phyloP scores from a whole-genome alignment of 2,329 filamentous ascomycete species.

The Aspergillus aculeatus region DNA sequence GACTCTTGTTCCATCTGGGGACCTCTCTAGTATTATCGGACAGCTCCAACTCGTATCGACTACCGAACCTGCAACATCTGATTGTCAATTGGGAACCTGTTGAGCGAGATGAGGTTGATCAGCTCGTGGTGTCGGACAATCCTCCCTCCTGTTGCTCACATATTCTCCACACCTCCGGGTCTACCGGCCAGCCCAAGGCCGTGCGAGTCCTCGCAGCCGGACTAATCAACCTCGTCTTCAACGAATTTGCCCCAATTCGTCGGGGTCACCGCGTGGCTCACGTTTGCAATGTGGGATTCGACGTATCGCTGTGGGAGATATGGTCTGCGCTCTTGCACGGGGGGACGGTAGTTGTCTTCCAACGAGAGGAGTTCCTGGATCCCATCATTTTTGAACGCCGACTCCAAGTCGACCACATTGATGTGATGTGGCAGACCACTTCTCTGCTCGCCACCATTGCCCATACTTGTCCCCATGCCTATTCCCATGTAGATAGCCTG shows the following conservation, averaged over 20 bases:
- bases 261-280: constrained; percentile 5
- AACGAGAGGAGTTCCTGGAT: constrained; percentile 6
- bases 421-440: constrained; percentile 11
- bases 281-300: constrained; percentile 10
- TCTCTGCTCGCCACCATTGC: constrained; percentile 7
- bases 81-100: not conserved
- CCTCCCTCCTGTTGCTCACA: constrained; percentile 5
- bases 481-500: constrained; percentile 5
- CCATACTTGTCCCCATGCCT: constrained; percentile 4
- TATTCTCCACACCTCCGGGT: constrained; percentile 24
- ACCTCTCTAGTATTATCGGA: constrained; percentile 13
- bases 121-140: not conserved
- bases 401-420: not conserved
- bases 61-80: not conserved
- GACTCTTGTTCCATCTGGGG: constrained; percentile 11
- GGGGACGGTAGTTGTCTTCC: constrained; percentile 7
- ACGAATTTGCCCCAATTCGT: not conserved
- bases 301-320: constrained; percentile 11
- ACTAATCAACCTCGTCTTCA: not conserved
- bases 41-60: constrained; percentile 1
- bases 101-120: not conserved
- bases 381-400: not conserved
- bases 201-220: not conserved
- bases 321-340: constrained; percentile 9
- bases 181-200: constrained; percentile 24